Base-by-base conservation (phyloP, 495 filamentous ascomycete species). In the Daldinia grandis region DNA sequence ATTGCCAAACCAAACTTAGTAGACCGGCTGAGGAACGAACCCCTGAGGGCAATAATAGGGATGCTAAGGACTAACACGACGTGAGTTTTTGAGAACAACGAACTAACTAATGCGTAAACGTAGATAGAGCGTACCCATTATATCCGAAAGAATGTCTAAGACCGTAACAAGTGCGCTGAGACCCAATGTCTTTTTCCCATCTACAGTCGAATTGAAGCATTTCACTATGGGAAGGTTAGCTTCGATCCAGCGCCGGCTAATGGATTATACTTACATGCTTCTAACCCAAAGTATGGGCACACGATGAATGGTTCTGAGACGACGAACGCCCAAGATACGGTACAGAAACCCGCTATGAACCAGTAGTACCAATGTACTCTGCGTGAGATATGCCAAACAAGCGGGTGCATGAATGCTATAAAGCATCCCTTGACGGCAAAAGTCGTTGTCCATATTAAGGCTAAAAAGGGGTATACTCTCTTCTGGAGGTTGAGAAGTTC, bases 351-450 rank as follows among this genome's bases (percentile, higher is more conserved):
- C 2, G 42, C 56, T 25, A 71, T 59, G 27, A 63, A 60, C 68
- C 68, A 71, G 35, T 66, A 71, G 21, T 71, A 71, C 62, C 51
- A 47, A 47, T 64, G 57, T n/a, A 64, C 54, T 1, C 0, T 4
- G 14, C 68, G 54, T 19, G 64, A 65, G 0, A 71, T 58, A 25
- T 58, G 64, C 68, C 68, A 71, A 2, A 71, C 49, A 21, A 71
- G 38, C 0, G 64, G 68, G 6, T 62, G 68, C 55, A 71, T 54
- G 62, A 71, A 71, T 10, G 68, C 68, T 28, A 71, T 49, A 8
- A 71, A 71, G 47, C 62, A 71, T 4, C 64, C 64, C 38, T 71
- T 71, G 56, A 71, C 68, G 6, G 63, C 56, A 27, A 53, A 71
- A 0, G 62, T 71, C 1, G 68, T 65, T 15, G 68, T 71, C 68